Evolutionary conservation across 345 rosid species (phyloP).

Genomic region (Eucalyptus paniculata): DNA sequence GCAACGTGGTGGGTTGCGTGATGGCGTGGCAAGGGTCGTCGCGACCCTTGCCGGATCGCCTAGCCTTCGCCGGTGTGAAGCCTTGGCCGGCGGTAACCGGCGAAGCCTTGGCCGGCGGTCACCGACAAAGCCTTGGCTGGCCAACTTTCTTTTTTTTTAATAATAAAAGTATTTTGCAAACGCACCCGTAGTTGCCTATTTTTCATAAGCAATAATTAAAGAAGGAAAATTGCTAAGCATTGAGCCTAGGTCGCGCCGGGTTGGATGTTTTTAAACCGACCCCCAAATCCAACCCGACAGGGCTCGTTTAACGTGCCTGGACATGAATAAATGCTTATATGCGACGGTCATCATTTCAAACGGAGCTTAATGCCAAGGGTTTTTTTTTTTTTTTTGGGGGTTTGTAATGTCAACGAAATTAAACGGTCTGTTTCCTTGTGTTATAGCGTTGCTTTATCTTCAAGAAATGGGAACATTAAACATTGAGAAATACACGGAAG

Average conservation of each 20-base stretch:
- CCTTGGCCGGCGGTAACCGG: no score
- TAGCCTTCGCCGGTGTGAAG: no score
- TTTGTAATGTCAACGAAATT: neutral
- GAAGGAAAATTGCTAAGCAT: neutral
- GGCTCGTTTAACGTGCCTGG: neutral
- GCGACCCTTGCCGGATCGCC: no score
- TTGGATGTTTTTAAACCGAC: neutral
- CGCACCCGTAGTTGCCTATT: neutral
- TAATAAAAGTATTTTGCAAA: no score
- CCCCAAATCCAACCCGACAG: neutral
- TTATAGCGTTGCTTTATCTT: neutral
- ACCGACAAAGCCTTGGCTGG: no score
- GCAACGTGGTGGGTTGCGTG: no score
- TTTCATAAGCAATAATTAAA: neutral
- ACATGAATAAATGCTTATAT: neutral
- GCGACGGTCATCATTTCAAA: neutral
- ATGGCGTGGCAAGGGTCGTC: no score
- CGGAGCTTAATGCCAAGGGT: neutral
- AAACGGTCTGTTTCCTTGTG: neutral
- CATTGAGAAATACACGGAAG: neutral
- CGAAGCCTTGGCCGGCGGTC: no score
- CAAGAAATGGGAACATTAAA: neutral
- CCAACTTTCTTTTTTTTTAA: no score
- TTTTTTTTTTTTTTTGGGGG: no score
- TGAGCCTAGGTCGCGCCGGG: neutral